A percentile compares a stretch with the other conserved stretches of the same genome.
Conservation (phyloP, 2,329 filamentous ascomycete species). For the Nigrograna mackinnonii region DNA sequence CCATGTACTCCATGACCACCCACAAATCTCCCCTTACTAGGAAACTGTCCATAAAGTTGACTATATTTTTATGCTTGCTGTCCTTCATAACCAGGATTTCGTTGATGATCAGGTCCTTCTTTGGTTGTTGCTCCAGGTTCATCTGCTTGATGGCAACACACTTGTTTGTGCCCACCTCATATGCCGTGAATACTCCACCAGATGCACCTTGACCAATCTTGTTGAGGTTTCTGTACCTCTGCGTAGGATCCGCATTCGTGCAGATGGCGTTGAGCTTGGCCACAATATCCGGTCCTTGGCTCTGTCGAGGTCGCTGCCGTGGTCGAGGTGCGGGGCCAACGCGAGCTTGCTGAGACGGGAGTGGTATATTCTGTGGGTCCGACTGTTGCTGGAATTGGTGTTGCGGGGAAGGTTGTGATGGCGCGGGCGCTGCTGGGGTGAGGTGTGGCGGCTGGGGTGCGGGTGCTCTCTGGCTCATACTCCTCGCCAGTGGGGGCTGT, state of each 20-base stretch:
- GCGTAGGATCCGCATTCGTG: constrained; percentile 83
- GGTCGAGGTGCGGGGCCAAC: constrained; percentile 67
- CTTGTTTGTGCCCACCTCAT: constrained; percentile 80
- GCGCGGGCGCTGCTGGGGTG: constrained; percentile 47
- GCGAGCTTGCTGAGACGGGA: constrained; percentile 50
- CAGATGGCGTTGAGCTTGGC: constrained; percentile 86
- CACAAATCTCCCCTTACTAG: constrained; percentile 87
- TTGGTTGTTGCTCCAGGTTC: constrained; percentile 97
- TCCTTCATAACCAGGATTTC: constrained; percentile 99
- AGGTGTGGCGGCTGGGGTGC: constrained; percentile 35
- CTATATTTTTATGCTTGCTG: constrained; percentile 96
- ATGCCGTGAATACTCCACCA: constrained; percentile 91
- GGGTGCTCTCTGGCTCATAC: constrained; percentile 68
- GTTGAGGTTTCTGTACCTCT: constrained; percentile 82
- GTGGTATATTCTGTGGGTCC: constrained; percentile 47
- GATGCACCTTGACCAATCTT: constrained; percentile 98
- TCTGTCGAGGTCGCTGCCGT: constrained; percentile 78
- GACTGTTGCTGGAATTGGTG: constrained; percentile 47
- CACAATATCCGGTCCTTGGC: constrained; percentile 79
- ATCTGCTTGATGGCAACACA: constrained; percentile 99
- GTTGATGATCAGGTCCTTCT: constrained; percentile 99
- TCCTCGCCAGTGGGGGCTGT: constrained; percentile 60
- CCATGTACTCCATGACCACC: constrained; percentile 99
- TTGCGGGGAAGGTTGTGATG: constrained; percentile 52
- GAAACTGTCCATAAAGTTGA: constrained; percentile 99